Conservation (phyloP, 1,139 yeast genomes). For the Torulaspora globosa region DNA sequence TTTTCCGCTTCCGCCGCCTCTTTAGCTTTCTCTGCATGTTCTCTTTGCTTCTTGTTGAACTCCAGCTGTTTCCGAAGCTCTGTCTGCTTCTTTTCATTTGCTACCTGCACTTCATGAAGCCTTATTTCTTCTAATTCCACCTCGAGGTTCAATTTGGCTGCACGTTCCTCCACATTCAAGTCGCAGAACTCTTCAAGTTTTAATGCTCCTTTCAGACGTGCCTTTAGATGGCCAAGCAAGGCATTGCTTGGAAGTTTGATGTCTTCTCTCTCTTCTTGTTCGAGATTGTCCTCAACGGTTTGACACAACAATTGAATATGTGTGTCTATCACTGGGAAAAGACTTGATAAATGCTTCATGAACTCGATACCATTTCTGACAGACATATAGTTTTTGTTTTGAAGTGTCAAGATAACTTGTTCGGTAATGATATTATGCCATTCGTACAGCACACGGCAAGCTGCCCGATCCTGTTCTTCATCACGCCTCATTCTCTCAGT, state of each 20-base stretch:
- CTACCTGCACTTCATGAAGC: conserved; percentile 27
- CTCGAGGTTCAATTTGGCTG: conserved; percentile 27
- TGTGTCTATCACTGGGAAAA: conserved; percentile 65
- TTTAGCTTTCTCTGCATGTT: conserved; percentile 8
- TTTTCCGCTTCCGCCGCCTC: conserved; percentile 7
- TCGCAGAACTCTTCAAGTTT: conserved; percentile 53
- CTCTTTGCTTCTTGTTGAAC: conserved; percentile 20
- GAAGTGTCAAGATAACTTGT: conserved; percentile 47
- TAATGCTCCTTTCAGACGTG: conserved; percentile 55
- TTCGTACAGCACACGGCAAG: conserved; percentile 45
- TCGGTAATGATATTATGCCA: conserved; percentile 52
- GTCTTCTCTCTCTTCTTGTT: conserved; percentile 69
- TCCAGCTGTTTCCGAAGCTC: conserved; percentile 29
- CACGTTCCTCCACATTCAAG: conserved; percentile 40
- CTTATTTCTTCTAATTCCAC: conserved; percentile 28
- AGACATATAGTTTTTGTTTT: conserved; percentile 64
- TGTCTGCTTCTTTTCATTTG: conserved; percentile 33
- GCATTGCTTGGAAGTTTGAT: conserved; percentile 77
- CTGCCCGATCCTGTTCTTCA: conserved; percentile 36
- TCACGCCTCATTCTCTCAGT: conserved; percentile 36
- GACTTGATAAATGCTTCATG: conserved; percentile 60
- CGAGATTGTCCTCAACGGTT: conserved; percentile 48
- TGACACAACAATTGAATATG: conserved; percentile 57
- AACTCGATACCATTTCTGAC: conserved; percentile 78
- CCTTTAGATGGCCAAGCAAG: conserved; percentile 63